Conservation (phyloP, 495 filamentous ascomycete genomes). For the Cairneyella variabilis region DNA sequence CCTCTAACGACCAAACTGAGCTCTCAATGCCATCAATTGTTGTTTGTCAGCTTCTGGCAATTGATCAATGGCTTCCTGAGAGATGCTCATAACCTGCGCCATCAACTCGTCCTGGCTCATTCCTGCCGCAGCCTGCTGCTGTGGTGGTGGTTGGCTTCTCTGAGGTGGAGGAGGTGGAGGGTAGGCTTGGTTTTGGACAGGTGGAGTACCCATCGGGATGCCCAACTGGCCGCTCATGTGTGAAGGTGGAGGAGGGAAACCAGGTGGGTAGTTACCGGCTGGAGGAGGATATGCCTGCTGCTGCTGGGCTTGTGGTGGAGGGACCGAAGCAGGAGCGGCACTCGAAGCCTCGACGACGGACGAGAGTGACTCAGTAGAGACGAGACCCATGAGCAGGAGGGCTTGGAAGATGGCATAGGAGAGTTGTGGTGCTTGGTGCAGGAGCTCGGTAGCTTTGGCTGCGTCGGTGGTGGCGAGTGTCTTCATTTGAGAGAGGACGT, state of each 20-base stretch:
- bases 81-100: too few relatives aligned
- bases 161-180: slow-evolving; percentile 34
- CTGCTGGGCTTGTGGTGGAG: slow-evolving; percentile 25
- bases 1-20: slow-evolving; percentile 33
- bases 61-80: too few relatives aligned
- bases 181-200: slow-evolving; percentile 53
- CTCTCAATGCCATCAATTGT: slow-evolving; percentile 70
- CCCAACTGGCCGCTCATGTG: slow-evolving; percentile 27
- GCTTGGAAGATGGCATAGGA: slow-evolving; percentile 96
- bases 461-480: slow-evolving; percentile 76
- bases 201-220: slow-evolving; percentile 47
- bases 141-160: slow-evolving; percentile 34
- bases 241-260: slow-evolving; percentile 24
- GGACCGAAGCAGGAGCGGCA: slow-evolving; percentile 26
- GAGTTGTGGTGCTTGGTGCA: slow-evolving; percentile 87
- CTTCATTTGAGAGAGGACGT: slow-evolving; percentile 95
- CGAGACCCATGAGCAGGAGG: slow-evolving; percentile 86
- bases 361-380: slow-evolving; percentile 36
- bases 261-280: slow-evolving; percentile 14
- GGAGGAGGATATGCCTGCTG: slow-evolving; percentile 8
- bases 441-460: slow-evolving; percentile 77
- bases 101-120: too few relatives aligned
- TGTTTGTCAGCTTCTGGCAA: slow-evolving; percentile 64
- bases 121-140: slow-evolving; percentile 38
- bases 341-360: slow-evolving; percentile 24